These are phyloP conservation scores for Strobilomyces confusus DNA, from an alignment of 768 basidiomycete genomes.

Conservation along the genomic window DNA sequence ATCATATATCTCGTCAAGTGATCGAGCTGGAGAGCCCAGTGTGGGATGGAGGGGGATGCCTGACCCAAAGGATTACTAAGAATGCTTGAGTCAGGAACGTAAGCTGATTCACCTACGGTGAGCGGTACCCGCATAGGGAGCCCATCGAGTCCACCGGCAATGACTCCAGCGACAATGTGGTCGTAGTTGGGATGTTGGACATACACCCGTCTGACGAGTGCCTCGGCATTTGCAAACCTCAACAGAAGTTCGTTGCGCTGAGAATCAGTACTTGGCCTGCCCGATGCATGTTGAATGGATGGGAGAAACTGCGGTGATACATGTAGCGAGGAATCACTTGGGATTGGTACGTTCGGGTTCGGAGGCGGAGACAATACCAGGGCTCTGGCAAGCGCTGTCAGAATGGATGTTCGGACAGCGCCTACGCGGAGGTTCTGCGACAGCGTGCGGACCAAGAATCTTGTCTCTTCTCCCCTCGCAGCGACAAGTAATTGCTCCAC, in stretches of 20 bases:
- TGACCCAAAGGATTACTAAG: slow-evolving; percentile 23
- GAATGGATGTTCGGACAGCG: slow-evolving; percentile 78
- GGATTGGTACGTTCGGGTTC: slow-evolving; percentile 17
- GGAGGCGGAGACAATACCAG: slow-evolving; percentile 56
- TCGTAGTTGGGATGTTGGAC: slow-evolving; percentile 76
- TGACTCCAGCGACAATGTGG: slow-evolving; percentile 58
- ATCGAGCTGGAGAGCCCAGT: slow-evolving; percentile 82
- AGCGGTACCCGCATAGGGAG: slow-evolving; percentile 60
- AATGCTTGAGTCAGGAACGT: slow-evolving; percentile 3
- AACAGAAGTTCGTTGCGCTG: slow-evolving; percentile 35
- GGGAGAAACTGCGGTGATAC: slow-evolving; percentile 22
- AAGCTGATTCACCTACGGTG: slow-evolving; percentile 54
- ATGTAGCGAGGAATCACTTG: slow-evolving; percentile 26
- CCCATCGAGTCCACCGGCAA: slow-evolving; percentile 57
- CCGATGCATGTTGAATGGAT: slow-evolving; percentile 12
- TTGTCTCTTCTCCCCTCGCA: slow-evolving; percentile 82
- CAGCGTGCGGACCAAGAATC: slow-evolving; percentile 75
- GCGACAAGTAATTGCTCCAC: slow-evolving; percentile 81
- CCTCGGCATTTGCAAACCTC: slow-evolving; percentile 56
- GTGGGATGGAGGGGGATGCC: slow-evolving; percentile 85
- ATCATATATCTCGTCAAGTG: slow-evolving; percentile 79
- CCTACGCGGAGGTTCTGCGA: slow-evolving; percentile 80
- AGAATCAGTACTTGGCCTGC: slow-evolving; percentile 32
- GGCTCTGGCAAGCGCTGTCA: slow-evolving; percentile 76
- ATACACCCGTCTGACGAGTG: slow-evolving; percentile 65